Evolutionary conservation across 2,329 filamentous ascomycete genomes (phyloP).

Genomic region (Penicillium sp.): DNA sequence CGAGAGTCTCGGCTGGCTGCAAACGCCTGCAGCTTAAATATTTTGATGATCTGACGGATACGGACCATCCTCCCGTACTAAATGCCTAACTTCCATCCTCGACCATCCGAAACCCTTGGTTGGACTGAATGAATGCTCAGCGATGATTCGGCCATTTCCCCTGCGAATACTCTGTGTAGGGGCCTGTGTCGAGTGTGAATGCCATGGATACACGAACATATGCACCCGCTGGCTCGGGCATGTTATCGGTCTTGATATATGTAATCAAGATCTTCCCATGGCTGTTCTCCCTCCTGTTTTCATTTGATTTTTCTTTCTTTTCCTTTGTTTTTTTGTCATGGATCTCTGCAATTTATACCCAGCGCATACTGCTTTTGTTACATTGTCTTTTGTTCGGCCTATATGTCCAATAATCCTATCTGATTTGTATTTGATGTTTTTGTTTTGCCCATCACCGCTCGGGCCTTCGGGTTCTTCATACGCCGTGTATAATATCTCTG

Average conservation of each 20-base stretch:
- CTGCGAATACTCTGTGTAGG: not conserved
- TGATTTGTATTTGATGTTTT: conserved; percentile 6
- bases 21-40: conserved; percentile 11
- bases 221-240: conserved; percentile 27
- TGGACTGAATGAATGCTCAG: conserved; percentile 19
- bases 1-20: conserved; percentile 9
- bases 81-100: conserved; percentile 15
- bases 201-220: conserved; percentile 26
- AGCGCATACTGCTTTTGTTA: conserved; percentile 15
- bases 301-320: not conserved
- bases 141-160: conserved; percentile 13
- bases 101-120: conserved; percentile 5
- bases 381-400: conserved; percentile 7
- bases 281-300: conserved; percentile 2
- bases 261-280: conserved; percentile 9
- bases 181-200: conserved; percentile 20
- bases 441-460: conserved; percentile 20
- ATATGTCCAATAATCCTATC: conserved; percentile 18
- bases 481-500: conserved; percentile 30
- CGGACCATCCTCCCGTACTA: conserved; percentile 12
- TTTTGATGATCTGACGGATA: conserved; percentile 28
- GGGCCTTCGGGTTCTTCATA: conserved; percentile 14
- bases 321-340: conserved; percentile 6
- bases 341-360: conserved; percentile 28
- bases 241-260: conserved; percentile 12